phyloP scores from a whole-genome alignment of 129 eudicot species.

The Helianthus annuus region DNA sequence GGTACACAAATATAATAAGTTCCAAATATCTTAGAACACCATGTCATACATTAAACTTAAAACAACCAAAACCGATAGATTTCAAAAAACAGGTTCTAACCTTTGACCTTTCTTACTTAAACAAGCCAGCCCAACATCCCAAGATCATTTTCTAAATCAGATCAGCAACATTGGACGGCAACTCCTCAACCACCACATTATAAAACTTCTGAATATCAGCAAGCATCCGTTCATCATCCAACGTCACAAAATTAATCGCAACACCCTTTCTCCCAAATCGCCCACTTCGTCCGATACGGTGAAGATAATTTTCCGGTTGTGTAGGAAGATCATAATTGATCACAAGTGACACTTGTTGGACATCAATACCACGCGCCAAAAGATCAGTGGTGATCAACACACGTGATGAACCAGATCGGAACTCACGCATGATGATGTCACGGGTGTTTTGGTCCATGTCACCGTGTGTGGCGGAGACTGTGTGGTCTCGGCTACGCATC shows the following conservation, averaged over 20 bases:
- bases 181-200: constrained; percentile 41
- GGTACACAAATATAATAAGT: constrained; percentile 27
- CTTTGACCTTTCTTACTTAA: constrained; percentile 14
- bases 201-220: constrained; percentile 50
- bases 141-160: constrained; percentile 27
- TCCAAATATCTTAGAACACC: constrained; percentile 21
- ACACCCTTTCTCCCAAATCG: constrained; percentile 56
- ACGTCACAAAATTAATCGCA: constrained; percentile 45
- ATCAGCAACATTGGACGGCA: constrained; percentile 51
- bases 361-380: constrained; percentile 53
- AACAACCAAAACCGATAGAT: constrained; percentile 30
- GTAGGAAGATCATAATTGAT: constrained; percentile 53
- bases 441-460: constrained; percentile 58
- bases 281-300: constrained; percentile 57
- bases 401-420: constrained; percentile 55
- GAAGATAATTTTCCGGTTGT: constrained; percentile 55
- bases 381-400: constrained; percentile 54
- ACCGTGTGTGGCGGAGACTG: constrained; percentile 51
- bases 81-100: constrained; percentile 24
- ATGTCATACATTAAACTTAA: constrained; percentile 30
- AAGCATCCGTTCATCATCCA: constrained; percentile 54
- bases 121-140: neutral
- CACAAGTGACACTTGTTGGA: constrained; percentile 52
- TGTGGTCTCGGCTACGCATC: constrained; percentile 58
- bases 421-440: constrained; percentile 63